These are phyloP conservation scores for Podospora pseudopauciseta DNA, from an alignment of 495 filamentous ascomycete genomes.

Conservation along the genomic window DNA sequence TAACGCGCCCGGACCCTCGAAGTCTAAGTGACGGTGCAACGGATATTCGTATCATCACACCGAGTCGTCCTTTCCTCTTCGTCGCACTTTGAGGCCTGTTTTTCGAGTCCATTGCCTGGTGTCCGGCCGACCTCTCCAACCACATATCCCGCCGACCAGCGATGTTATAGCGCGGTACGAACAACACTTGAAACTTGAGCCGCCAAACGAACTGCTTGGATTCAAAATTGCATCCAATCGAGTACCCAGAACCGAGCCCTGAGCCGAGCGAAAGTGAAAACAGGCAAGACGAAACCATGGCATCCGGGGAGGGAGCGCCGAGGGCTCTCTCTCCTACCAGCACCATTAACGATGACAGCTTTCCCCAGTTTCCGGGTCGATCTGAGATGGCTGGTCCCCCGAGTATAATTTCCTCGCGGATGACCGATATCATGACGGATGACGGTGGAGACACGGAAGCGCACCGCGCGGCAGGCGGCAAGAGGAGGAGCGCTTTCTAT, in stretches of 20 bases:
- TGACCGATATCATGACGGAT: slow-evolving; percentile 71
- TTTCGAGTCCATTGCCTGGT: background rate
- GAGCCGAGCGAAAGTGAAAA: background rate
- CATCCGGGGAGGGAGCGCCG: slow-evolving; percentile 32
- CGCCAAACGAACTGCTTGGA: slow-evolving; percentile 2
- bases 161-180: slow-evolving; percentile 14
- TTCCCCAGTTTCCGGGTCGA: slow-evolving; percentile 38
- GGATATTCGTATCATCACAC: background rate
- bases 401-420: slow-evolving; percentile 77
- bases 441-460: slow-evolving; percentile 42
- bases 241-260: background rate
- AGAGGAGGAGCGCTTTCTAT: slow-evolving; percentile 38
- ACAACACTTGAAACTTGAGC: slow-evolving; percentile 10
- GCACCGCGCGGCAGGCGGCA: slow-evolving; percentile 33
- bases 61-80: background rate
- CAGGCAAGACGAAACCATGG: slow-evolving; percentile 27
- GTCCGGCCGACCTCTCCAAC: background rate
- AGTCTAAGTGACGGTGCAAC: slow-evolving; percentile 1
- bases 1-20: slow-evolving; percentile 28
- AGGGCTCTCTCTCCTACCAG: slow-evolving; percentile 34
- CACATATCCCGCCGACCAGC: background rate
- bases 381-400: slow-evolving; percentile 41
- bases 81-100: background rate
- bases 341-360: slow-evolving; percentile 36
- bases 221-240: background rate